Evolutionary conservation across 2,329 filamentous ascomycete species (phyloP).

Genomic region (Paecilomyces formosus): DNA sequence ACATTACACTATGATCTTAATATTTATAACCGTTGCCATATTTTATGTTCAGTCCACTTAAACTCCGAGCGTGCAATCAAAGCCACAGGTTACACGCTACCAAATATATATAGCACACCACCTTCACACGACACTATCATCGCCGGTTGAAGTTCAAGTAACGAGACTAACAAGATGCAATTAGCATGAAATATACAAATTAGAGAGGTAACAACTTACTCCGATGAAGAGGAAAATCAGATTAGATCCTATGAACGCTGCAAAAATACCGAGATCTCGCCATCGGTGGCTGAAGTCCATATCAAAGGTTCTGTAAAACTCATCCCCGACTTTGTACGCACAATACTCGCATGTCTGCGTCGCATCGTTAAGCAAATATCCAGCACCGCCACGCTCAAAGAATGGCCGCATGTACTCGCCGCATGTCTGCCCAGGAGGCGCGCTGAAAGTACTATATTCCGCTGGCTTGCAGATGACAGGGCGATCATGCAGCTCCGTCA

Average conservation of each 20-base stretch:
- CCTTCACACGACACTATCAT: constrained; percentile 12
- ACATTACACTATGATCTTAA: no score
- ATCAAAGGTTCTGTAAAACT: constrained; percentile 65
- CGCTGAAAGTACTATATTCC: constrained; percentile 63
- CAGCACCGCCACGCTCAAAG: constrained; percentile 59
- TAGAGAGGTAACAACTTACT: constrained; percentile 30
- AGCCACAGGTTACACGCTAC: background rate
- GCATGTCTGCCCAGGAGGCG: constrained; percentile 60
- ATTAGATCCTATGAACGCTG: constrained; percentile 71
- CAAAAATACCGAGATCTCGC: constrained; percentile 74
- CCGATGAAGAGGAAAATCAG: constrained; percentile 56
- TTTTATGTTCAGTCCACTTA: no score
- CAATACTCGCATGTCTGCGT: constrained; percentile 71
- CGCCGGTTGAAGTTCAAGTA: constrained; percentile 41
- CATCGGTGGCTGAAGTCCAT: constrained; percentile 64
- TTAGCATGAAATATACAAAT: constrained; percentile 7
- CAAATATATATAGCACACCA: background rate
- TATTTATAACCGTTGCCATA: no score
- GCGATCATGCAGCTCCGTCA: constrained; percentile 64
- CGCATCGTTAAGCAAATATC: constrained; percentile 62
- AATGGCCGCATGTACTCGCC: constrained; percentile 68
- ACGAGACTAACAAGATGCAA: constrained; percentile 24
- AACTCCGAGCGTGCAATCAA: background rate
- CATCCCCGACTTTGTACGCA: constrained; percentile 68
- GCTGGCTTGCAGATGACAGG: constrained; percentile 51